Base-by-base conservation (phyloP, 306 rosid genomes). In the Spatholobus suberectus region DNA sequence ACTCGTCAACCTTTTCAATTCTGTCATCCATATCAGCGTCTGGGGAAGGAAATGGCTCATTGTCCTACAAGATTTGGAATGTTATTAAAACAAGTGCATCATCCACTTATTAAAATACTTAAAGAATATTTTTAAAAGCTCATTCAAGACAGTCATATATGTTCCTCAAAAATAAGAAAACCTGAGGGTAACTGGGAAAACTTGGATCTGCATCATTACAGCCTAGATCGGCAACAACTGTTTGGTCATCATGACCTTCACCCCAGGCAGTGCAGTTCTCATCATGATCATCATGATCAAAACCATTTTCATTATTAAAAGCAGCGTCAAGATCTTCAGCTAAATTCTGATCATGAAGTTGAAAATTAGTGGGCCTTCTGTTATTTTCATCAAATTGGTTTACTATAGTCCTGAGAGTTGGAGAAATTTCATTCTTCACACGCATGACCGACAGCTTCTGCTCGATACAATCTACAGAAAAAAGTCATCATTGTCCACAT, bases 371-470 rank as follows among this genome's bases (percentile, higher is more conserved):
- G 24, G 95, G 97, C 89, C 99, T 91, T 89, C 69, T 88, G 86
- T 96, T 94, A 82, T 81, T 88, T 86, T 92, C 97, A 83, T 94
- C 93, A 52, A 96, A 91, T 83, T 84, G 90, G 83, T 88, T 87
- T 68, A 96, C 92, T 79, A 94, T 87, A 77, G 58, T 83, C 89
- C 89, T 82, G 63, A 94, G 89, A 83, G 89, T 96, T 54, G 98
- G 99, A 72, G 99, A 96, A 81, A 96, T 96, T 78, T 94, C 97
- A 79, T 96, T 89, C 88, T 91, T 88, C 73, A 57, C 76, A 70
- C 83, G 89, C 89, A 94, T 85, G 81, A 88, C 82, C 89, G 86
- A 70, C 57, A 89, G 85, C 92, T 92, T 94, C 88, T 91, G 88
- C 88, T 96, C 95, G 57, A 92, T 85, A 89, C 87, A 91, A 65